Conservation (phyloP, 2,329 filamentous ascomycete species). For the Blumeriella jaapii region DNA sequence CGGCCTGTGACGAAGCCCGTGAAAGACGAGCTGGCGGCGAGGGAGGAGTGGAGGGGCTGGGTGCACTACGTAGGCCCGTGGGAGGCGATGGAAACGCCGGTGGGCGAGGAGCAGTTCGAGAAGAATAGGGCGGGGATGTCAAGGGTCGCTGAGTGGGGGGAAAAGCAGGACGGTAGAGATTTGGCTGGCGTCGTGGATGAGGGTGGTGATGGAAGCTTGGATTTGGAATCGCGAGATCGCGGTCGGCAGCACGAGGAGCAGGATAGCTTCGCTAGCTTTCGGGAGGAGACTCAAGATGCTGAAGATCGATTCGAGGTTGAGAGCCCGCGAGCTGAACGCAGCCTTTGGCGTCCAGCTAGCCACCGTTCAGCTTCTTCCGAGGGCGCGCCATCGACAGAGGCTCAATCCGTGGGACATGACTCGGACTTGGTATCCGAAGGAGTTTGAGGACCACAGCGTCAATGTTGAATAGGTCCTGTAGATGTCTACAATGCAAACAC, state of each 20-base stretch:
- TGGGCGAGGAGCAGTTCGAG: conserved; percentile 17
- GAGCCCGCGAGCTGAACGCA: background rate
- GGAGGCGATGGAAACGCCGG: conserved; percentile 20
- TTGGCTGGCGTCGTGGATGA: background rate
- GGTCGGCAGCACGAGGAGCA: background rate
- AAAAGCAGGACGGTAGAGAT: conserved; percentile 6
- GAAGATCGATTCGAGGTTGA: background rate
- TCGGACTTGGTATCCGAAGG: too few species aligned
- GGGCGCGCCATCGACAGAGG: too few species aligned
- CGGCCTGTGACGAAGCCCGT: conserved; percentile 4
- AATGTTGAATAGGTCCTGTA: too few species aligned
- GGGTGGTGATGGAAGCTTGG: conserved; percentile 5
- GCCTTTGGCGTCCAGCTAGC: background rate
- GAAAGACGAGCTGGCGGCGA: conserved; percentile 3
- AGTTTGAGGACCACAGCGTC: too few species aligned
- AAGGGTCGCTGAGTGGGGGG: conserved; percentile 10
- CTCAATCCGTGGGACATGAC: too few species aligned
- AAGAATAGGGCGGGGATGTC: conserved; percentile 13
- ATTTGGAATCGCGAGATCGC: conserved; percentile 1
- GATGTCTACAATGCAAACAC: too few species aligned
- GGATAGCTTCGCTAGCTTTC: background rate
- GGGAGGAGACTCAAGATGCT: background rate
- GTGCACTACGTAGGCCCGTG: conserved; percentile 24
- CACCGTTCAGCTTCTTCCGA: too few species aligned
- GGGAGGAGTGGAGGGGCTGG: conserved; percentile 21